Evolutionary conservation across 306 rosid genomes (phyloP).

Genomic region (Arachis hypogaea): DNA sequence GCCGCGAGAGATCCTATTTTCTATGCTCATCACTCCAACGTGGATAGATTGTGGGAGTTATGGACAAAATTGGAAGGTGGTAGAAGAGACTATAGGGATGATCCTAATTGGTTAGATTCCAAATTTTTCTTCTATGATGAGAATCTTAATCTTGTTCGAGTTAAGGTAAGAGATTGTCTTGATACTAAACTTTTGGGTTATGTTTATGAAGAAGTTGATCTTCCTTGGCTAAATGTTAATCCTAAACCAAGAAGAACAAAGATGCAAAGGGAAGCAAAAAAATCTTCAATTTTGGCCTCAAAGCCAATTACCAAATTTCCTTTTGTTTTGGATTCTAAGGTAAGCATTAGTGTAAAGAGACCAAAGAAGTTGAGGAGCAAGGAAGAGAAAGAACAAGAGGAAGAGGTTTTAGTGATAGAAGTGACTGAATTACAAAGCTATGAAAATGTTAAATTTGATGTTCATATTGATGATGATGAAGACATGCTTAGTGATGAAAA

Average conservation of each 20-base stretch:
- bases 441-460: constrained; percentile 59
- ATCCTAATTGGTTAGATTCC: constrained; percentile 64
- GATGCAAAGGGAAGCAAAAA: constrained; percentile 15
- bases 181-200: constrained; percentile 59
- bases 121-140: constrained; percentile 72
- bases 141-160: constrained; percentile 57
- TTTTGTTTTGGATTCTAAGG: constrained; percentile 41
- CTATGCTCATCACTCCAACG: constrained; percentile 61
- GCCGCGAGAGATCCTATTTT: constrained; percentile 81
- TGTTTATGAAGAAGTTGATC: constrained; percentile 55
- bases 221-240: constrained; percentile 32
- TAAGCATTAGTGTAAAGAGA: constrained; percentile 53
- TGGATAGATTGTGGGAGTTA: constrained; percentile 66
- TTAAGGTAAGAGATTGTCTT: constrained; percentile 57
- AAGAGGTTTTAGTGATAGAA: constrained; percentile 57
- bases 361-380: constrained; percentile 47
- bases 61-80: constrained; percentile 68
- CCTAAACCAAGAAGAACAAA: constrained; percentile 20
- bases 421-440: constrained; percentile 57
- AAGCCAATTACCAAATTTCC: constrained; percentile 41
- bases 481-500: constrained; percentile 46
- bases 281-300: background rate
- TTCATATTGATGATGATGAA: constrained; percentile 64
- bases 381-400: constrained; percentile 47
- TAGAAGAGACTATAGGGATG: constrained; percentile 37